Evolutionary conservation across 1,284 basidiomycete genomes (phyloP).

Genomic region (Cutaneotrichosporon sp.): DNA sequence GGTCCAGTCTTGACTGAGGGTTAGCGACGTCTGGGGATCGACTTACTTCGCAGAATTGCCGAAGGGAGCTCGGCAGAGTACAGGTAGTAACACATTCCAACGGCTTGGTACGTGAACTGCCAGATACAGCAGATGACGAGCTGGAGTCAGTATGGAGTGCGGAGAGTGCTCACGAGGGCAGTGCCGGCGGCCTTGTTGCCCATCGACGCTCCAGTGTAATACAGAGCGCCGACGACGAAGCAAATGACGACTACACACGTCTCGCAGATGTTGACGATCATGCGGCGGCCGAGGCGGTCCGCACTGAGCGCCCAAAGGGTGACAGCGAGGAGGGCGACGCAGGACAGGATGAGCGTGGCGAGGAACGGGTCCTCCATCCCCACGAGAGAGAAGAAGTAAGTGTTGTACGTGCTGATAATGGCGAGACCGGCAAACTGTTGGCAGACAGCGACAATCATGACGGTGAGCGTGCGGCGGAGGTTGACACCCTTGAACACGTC

Average conservation of each 20-base stretch:
- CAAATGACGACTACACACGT: slow-evolving; percentile 17
- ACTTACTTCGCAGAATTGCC: slow-evolving; percentile 29
- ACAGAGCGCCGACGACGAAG: slow-evolving; percentile 28
- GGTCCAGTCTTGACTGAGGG: slow-evolving; percentile 28
- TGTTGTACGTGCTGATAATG: slow-evolving; percentile 31
- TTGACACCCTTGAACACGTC: slow-evolving; percentile 28
- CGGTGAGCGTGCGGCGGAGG: slow-evolving; percentile 24
- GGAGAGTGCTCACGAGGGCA: background rate
- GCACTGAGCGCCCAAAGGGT: slow-evolving; percentile 16
- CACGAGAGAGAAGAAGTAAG: slow-evolving; percentile 33
- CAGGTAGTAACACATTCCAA: slow-evolving; percentile 28
- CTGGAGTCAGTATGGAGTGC: slow-evolving; percentile 8
- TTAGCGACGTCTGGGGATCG: background rate
- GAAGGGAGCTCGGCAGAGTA: slow-evolving; percentile 34
- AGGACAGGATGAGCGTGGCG: slow-evolving; percentile 23
- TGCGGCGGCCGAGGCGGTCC: slow-evolving; percentile 31
- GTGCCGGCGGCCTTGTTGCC: slow-evolving; percentile 23
- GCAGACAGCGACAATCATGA: slow-evolving; percentile 22
- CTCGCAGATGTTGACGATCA: slow-evolving; percentile 12
- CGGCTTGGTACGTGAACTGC: slow-evolving; percentile 26
- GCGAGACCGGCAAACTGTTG: slow-evolving; percentile 28
- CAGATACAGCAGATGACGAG: slow-evolving; percentile 31
- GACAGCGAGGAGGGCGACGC: slow-evolving; percentile 22
- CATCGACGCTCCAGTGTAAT: slow-evolving; percentile 24
- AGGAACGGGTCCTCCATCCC: slow-evolving; percentile 35